Evolutionary conservation across 768 basidiomycete species (phyloP), one percentile per base, ranked within the genome.

Genomic region (Clitopilus hobsonii): DNA sequence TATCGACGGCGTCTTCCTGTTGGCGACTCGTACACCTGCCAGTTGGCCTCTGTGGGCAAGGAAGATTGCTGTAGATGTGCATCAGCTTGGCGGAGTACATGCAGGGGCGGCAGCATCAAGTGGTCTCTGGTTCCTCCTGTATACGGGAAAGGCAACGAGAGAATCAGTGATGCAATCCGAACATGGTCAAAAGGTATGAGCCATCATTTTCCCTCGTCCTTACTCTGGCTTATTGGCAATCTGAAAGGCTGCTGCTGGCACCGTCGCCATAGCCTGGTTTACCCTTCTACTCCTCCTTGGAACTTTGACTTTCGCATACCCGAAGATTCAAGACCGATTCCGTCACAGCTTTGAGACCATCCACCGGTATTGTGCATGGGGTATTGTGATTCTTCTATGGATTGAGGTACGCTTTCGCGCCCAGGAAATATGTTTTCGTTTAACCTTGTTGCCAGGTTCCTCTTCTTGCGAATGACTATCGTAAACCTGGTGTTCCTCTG

Each of bases 41-140:
- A 67, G 79, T 24, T 82, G 81, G 81, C 82, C 82, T 2, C 67
- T 85, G 38, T 64, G 70, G 32, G 78, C 84, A 51, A 76, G 83
- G 49, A 72, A 78, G 25, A 67, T 80, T 22, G 76, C 74, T 59
- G 83, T 80, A 16, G 71, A 81, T 30, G 82, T 84, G 0, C 83
- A 83, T 57, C 79, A 82, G 52, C 82, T 83, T 38, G 82, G 82
- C 16, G 83, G 83, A 58, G 67, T 84, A 24, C 83, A 85, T 61
- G 82, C 80, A 13, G 82, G 82, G 11, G 78, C 75, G 60, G 82
- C 76, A 6, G 71, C 78, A 20, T 81, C 81, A n/a, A 80, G 79
- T 2, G 63, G 78, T 1, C 67, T 83, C 0, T 85, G 83, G 83
- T 63, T 83, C 18, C 69, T 74, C 29, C 65, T 78, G 2, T 79